phyloP scores from a whole-genome alignment of 2,329 filamentous ascomycete species.

The Teratosphaeriaceae sp. region DNA sequence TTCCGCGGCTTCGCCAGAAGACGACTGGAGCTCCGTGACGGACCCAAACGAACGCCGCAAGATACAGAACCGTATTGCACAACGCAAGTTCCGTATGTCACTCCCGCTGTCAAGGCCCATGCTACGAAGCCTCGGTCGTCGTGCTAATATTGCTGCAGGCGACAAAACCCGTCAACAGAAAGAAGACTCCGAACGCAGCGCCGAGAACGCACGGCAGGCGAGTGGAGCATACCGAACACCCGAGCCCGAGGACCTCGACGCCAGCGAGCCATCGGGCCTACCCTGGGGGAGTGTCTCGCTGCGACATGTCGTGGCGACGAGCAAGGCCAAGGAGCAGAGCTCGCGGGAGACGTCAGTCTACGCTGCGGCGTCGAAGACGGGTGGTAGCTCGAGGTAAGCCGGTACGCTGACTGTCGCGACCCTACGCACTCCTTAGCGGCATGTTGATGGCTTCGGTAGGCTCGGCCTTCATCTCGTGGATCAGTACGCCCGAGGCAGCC shows the following conservation, averaged over 20 bases:
- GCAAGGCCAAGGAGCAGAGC: slow-evolving; percentile 39
- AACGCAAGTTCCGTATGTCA: slow-evolving; percentile 65
- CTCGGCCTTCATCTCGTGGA: slow-evolving; percentile 35
- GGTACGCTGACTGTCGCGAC: too few relatives aligned
- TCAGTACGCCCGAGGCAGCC: slow-evolving; percentile 32
- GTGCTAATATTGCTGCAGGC: slow-evolving; percentile 40
- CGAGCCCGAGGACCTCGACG: slow-evolving; percentile 48
- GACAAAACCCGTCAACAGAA: slow-evolving; percentile 63
- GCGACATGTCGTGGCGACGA: slow-evolving; percentile 42
- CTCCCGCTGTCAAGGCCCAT: neutral
- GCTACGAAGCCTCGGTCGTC: neutral
- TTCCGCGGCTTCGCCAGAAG: slow-evolving; percentile 21
- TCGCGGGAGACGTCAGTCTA: slow-evolving; percentile 36
- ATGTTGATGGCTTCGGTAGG: slow-evolving; percentile 25
- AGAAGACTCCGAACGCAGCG: slow-evolving; percentile 58
- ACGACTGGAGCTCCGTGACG: slow-evolving; percentile 64
- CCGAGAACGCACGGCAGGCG: slow-evolving; percentile 57
- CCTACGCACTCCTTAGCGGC: too few relatives aligned
- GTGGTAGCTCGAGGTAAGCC: slow-evolving; percentile 34
- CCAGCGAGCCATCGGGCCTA: slow-evolving; percentile 54
- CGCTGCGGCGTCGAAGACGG: slow-evolving; percentile 30
- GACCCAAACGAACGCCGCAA: slow-evolving; percentile 66
- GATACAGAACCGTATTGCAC: slow-evolving; percentile 70
- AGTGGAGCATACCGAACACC: slow-evolving; percentile 59
- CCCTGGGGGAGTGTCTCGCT: slow-evolving; percentile 67